Conservation (phyloP, 306 rosid genomes). For the Prunus davidiana region DNA sequence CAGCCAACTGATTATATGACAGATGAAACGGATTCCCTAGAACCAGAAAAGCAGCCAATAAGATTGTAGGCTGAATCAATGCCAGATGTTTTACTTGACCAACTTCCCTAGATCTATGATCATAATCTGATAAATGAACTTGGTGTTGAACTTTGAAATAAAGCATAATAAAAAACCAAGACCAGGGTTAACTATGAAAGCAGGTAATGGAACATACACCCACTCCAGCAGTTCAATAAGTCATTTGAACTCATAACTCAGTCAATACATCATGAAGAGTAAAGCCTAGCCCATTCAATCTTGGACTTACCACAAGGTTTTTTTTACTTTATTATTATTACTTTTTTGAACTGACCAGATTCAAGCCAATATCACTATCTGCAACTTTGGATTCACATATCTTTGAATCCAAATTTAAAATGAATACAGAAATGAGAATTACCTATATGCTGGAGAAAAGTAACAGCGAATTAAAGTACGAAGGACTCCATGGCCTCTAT, state of each 20-base stretch:
- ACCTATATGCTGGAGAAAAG: constrained; percentile 84
- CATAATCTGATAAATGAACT: neutral
- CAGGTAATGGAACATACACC: neutral
- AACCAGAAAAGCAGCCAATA: neutral
- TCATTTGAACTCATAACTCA: neutral
- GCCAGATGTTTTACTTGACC: neutral
- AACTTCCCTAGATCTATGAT: neutral
- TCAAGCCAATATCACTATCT: neutral
- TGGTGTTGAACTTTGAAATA: neutral
- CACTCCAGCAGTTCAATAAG: neutral
- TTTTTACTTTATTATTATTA: too few relatives aligned
- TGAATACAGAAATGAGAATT: constrained; percentile 7
- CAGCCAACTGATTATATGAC: neutral
- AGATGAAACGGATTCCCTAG: neutral
- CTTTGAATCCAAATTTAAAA: neutral
- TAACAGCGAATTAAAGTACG: constrained; percentile 82
- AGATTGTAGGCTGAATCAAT: neutral
- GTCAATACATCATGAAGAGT: neutral
- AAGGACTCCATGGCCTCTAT: constrained; percentile 77
- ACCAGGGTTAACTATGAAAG: neutral
- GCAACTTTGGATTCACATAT: neutral
- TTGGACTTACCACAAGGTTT: neutral
- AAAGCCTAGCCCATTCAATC: neutral
- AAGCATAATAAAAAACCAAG: neutral
- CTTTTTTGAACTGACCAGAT: neutral